Evolutionary conservation across 208 protist genomes (phyloP), one percentile per base, ranked within the genome.

Genomic region (Trypanosomatidae sp.): DNA sequence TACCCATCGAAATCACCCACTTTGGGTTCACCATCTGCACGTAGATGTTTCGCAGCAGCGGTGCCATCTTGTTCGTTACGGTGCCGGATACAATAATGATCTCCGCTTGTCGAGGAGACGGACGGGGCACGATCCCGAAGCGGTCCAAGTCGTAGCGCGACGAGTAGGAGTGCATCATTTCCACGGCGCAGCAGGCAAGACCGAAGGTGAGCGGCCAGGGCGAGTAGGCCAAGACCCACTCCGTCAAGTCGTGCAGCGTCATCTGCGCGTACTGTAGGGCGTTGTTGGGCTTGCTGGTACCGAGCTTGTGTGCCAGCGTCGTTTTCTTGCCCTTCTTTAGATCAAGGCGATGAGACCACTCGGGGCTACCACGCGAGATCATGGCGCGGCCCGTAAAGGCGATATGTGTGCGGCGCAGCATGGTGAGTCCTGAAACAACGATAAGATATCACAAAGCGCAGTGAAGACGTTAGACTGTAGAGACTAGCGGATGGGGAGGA

Each of bases 31-130:
- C 92, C 97, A 99, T 99, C 82, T 99, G 97, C 67, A 98, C 96
- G 80, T 99, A 99, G 74, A 99, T 96, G 77, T 98, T 98, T 41
- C 98, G 88, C 22, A 99, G 85, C n/a, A 99, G 92, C 33, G 98
- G 98, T 3, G 98, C 98, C 98, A 99, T 99, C 80, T 99, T 99
- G 86, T 99, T 99, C 43, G 98, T 99, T 22, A 99, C 95, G 22
- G 98, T 99, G 64, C 98, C 98, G 0, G 98, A 98, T n/a, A 99
- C 98, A 79, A 99, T 99, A 82, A 99, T 99, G 66, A 98, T 95
- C 81, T 99, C 98, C 3, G 98, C 97, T 86, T 99, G 98, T 60
- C 98, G 95, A 22, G 94, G 94, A 22, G 91, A 95, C 2, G 97
- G 91, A 59, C 97, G 95, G 76, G 98, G 98, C 68, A 99, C 94